Conservation (phyloP, 257 asterid species). For the Fraxinus anomala region DNA sequence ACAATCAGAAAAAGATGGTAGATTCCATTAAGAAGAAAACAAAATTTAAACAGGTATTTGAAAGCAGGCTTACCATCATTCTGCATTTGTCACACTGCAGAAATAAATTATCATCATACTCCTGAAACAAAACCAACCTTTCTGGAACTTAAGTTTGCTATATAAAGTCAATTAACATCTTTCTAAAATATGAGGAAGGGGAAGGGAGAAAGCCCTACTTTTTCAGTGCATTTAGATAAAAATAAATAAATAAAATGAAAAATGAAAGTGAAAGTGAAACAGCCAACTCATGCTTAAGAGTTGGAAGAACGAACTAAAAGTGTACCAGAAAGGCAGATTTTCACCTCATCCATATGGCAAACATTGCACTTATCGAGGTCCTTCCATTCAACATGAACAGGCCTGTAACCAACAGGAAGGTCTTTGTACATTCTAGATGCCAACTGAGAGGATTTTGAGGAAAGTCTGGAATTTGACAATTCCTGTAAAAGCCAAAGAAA, state of each 20-base stretch:
- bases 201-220: conserved; percentile 15
- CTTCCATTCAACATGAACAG: conserved; percentile 86
- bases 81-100: conserved; percentile 99
- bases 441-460: conserved; percentile 50
- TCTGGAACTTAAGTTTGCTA: not conserved
- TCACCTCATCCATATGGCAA: conserved; percentile 99
- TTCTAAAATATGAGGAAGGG: not conserved
- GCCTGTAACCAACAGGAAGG: conserved; percentile 62
- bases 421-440: conserved; percentile 53
- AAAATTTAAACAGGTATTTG: conserved; percentile 17
- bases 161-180: conserved; percentile 1
- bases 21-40: conserved; percentile 14
- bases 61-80: conserved; percentile 74
- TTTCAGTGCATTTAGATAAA: conserved; percentile 4
- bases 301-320: conserved; percentile 12
- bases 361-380: conserved; percentile 98
- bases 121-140: conserved; percentile 54
- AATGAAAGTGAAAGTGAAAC: not conserved
- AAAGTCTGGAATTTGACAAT: conserved; percentile 52
- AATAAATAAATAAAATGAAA: not conserved
- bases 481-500: conserved; percentile 55
- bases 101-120: conserved; percentile 91
- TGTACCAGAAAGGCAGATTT: conserved; percentile 21
- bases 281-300: conserved; percentile 27
- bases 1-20: conserved; percentile 7